These are phyloP conservation scores for Oryza punctata DNA, from an alignment of 176 grass and related monocot species.

Conservation along the genomic window DNA sequence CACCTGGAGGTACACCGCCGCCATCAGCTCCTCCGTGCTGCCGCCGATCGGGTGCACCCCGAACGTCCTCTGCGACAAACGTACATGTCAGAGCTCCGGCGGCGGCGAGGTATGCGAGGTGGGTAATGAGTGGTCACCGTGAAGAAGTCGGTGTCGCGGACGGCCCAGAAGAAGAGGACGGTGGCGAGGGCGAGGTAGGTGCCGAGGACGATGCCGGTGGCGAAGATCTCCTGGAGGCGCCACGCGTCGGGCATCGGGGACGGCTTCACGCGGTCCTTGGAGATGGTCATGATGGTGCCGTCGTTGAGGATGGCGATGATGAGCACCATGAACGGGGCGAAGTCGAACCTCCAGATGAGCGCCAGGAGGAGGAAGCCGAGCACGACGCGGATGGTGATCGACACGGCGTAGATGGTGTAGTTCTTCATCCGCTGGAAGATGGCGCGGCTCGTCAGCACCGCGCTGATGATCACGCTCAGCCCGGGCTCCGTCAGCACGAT, in stretches of 20 bases:
- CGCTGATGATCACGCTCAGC: constrained; percentile 81
- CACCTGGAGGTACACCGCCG: constrained; percentile 79
- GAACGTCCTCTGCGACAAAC: constrained; percentile 43
- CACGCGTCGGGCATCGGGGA: constrained; percentile 65
- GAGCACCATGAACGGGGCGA: constrained; percentile 90
- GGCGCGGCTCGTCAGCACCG: constrained; percentile 69
- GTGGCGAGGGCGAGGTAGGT: constrained; percentile 82
- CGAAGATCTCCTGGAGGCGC: constrained; percentile 83
- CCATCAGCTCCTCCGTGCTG: constrained; percentile 50
- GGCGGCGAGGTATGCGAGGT: neutral
- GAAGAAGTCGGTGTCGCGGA: constrained; percentile 61
- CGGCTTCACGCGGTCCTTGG: constrained; percentile 86
- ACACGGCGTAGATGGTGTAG: constrained; percentile 95
- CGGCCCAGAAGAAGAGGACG: constrained; percentile 72
- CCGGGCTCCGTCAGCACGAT: constrained; percentile 88
- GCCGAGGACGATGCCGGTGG: constrained; percentile 83
- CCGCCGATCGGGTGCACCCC: constrained; percentile 49
- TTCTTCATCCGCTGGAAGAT: constrained; percentile 98
- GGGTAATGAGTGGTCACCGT: constrained; percentile 16
- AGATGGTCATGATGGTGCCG: constrained; percentile 97
- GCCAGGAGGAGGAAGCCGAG: constrained; percentile 82
- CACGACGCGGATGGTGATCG: constrained; percentile 86
- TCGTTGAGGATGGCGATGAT: constrained; percentile 94
- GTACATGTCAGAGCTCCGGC: neutral
- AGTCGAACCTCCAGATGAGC: constrained; percentile 84